phyloP scores from a whole-genome alignment of 129 eudicot species.

The Helianthus tuberosus region DNA sequence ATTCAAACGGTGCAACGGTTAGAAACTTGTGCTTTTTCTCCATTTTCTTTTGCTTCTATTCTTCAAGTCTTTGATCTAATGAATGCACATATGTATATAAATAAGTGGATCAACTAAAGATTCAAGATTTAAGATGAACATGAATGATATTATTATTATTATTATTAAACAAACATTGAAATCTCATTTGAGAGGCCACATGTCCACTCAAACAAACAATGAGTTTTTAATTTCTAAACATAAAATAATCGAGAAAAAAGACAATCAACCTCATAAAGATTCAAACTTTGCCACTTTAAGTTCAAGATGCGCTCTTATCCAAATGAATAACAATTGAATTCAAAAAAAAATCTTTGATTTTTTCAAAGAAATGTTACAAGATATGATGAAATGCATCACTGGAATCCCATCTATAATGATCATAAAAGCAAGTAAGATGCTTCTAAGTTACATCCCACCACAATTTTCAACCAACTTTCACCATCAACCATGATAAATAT shows the following conservation, averaged over 20 bases:
- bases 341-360: conserved; percentile 1
- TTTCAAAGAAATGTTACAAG: conserved; percentile 6
- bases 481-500: conserved; percentile 23
- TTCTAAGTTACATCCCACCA: conserved; percentile 22
- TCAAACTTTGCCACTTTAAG: conserved; percentile 10
- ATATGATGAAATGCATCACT: conserved; percentile 33
- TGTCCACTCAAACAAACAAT: conserved; percentile 25
- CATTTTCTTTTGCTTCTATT: conserved; percentile 28
- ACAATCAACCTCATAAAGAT: conserved; percentile 11
- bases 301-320: conserved; percentile 36
- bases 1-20: conserved; percentile 94
- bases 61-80: conserved; percentile 21
- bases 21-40: conserved; percentile 63
- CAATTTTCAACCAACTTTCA: conserved; percentile 16
- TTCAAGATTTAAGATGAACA: conserved; percentile 24
- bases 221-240: conserved; percentile 10
- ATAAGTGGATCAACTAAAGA: conserved; percentile 11
- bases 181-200: conserved; percentile 18
- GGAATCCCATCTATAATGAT: conserved; percentile 9
- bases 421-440: conserved; percentile 35
- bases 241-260: conserved; percentile 17
- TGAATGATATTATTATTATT: not conserved
- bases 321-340: conserved; percentile 11
- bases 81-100: not conserved
- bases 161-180: conserved; percentile 10